Evolutionary conservation across 495 filamentous ascomycete genomes (phyloP).

Genomic region (Xylaria castorea): DNA sequence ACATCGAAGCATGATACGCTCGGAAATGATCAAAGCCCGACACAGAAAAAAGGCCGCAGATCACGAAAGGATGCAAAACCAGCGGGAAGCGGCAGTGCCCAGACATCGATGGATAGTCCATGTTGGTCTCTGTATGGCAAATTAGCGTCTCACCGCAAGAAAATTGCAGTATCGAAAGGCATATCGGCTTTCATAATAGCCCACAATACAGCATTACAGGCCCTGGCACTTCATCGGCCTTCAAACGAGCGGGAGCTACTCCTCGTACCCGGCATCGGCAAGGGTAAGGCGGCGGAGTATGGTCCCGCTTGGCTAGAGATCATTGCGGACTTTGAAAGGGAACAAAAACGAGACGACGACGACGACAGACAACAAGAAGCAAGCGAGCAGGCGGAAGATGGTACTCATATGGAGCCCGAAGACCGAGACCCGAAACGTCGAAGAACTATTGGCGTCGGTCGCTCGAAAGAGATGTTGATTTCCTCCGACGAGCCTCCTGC

Average conservation of each 20-base stretch:
- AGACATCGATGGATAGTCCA: neutral
- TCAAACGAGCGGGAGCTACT: constrained; percentile 28
- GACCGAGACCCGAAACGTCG: neutral
- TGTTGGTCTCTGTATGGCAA: constrained; percentile 17
- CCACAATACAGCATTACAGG: constrained; percentile 25
- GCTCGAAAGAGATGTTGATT: neutral
- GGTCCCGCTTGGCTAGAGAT: constrained; percentile 27
- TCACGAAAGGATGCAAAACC: neutral
- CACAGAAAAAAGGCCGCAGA: neutral
- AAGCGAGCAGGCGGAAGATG: neutral
- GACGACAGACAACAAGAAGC: neutral
- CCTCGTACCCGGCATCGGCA: constrained; percentile 9
- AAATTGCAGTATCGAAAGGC: neutral
- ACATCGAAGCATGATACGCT: neutral
- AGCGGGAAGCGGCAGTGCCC: neutral
- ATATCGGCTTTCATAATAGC: constrained; percentile 15
- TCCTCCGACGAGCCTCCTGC: neutral
- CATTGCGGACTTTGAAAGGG: constrained; percentile 23
- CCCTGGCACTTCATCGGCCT: constrained; percentile 20
- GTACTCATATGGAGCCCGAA: neutral
- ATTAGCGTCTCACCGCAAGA: constrained; percentile 23
- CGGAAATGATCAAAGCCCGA: neutral
- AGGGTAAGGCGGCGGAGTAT: constrained; percentile 2
- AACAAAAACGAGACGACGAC: neutral
- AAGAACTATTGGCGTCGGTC: neutral